Base-by-base conservation (phyloP, 2,329 filamentous ascomycete genomes). In the Rutstroemia sp. region DNA sequence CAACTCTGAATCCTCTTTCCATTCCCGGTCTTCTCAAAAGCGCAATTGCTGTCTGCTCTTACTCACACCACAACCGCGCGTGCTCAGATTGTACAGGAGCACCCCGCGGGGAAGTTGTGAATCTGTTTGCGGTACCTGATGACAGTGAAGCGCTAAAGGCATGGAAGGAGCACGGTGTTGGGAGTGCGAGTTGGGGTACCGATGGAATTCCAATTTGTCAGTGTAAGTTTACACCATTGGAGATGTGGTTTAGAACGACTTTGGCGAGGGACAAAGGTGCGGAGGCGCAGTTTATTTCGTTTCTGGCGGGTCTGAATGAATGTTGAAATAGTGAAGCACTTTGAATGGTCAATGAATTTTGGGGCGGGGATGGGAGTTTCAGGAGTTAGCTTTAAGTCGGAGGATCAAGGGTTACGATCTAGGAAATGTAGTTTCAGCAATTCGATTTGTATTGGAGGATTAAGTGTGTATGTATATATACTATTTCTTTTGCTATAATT, bases 121-220 rank as follows among this genome's bases (percentile, higher is more conserved):
- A 53, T 36, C 16, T 53, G 5, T 53, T 53, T 30, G 25, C n/a
- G 8, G 25, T 16, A 6, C 9, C 14, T 12, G 7, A 38, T n/a
- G 42, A 53, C 23, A 12, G 17, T 5, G 21, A 19, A 5, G 9
- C 36, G 25, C 25, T 27, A 27, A 27, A 27, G 25, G 4, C 4
- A 17, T 53, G 51, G 51, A 47, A n/a, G 27, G 51, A 53, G 19
- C 40, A 46, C 8, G 40, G 51, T 23, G n/a, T 53, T 25, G 51
- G 40, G 16, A 48, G 34, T 19, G 30, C 51, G 14, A 21, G 9
- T 7, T 54, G 51, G 51, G 42, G 51, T 9, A 23, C 9, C 8
- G 42, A 54, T 17, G 30, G 16, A 10, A 54, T 48, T 48, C 30
- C 42, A 9, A 44, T 48, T 1, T 54, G 42, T n/a, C 42, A 54